Base-by-base conservation (phyloP, 106 monocot species). In the Triglochin maritima region DNA sequence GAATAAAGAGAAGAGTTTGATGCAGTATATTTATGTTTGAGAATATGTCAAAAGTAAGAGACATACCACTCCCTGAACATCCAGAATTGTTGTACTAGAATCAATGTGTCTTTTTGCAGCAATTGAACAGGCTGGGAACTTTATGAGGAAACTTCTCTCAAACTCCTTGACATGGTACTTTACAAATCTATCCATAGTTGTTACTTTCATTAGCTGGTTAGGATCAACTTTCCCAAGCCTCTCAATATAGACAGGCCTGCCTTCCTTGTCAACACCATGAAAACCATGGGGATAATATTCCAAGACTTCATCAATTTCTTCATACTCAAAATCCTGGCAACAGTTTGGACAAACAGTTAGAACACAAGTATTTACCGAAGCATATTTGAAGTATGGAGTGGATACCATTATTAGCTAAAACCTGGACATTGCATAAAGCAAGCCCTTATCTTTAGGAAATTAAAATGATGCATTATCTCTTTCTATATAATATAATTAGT, bases 1-100 rank as follows among this genome's bases (percentile, higher is more conserved):
- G 2, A n/a, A 44, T 13, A 43, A 68, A 42, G 0, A 2, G 41
- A 13, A 13, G 10, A 58, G 5, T 58, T 58, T 16, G 29, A 13
- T 7, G 59, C 0, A 4, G 16, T 59, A 59, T 59, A 17, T 3
- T n/a, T 59, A 41, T 44, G 42, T 45, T 44, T 43, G 54, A 57
- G 2, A 15, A 29, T 52, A 17, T n/a, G 9, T 8, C 2, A 61
- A 50, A 62, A 64, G 59, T 17, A 67, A 14, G 42, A 2, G 69
- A 72, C 77, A 68, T 87, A 87, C 87, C 90, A 90, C 87, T 48
- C 87, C 90, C 53, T 90, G 87, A 29, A 90, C 87, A 82, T 90
- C 90, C 4, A 90, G 55, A 57, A 90, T 90, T 64, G 90, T 84
- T 60, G 87, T 90, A 13, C 67, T 82, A 14, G 90, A 90, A 65